Conservation (phyloP, 345 rosid species). For the Melaleuca quinquenervia region DNA sequence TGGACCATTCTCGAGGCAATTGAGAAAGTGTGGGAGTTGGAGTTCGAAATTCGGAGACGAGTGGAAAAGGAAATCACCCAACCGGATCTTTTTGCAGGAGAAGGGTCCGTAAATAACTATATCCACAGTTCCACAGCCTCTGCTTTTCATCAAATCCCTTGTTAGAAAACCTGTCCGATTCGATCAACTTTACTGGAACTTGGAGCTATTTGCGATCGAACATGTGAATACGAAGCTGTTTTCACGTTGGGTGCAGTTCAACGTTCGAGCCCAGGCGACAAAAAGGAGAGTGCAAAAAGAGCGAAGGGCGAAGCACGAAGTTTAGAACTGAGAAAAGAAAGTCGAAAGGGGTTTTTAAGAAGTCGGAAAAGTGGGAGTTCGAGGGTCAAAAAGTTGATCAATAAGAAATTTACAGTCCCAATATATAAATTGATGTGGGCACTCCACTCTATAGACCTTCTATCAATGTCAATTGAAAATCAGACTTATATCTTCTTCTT, state of each 20-base stretch:
- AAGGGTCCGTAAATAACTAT: neutral
- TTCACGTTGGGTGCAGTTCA: neutral
- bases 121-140: neutral
- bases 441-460: neutral
- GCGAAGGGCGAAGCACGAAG: neutral
- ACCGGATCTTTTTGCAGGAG: neutral
- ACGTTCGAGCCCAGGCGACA: neutral
- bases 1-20: neutral
- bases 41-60: neutral
- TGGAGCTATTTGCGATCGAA: neutral
- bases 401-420: neutral
- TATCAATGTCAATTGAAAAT: neutral
- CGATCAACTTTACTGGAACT: neutral
- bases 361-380: neutral
- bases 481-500: neutral
- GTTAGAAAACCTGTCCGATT: neutral
- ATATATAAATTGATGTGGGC: neutral
- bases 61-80: neutral
- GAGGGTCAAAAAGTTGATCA: neutral
- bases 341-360: neutral
- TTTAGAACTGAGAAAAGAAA: neutral
- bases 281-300: neutral
- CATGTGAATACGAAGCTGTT: neutral
- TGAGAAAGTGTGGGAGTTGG: neutral
- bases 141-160: neutral